Conservation (phyloP, 176 grass and related monocot species). For the Cenchrus americanus region DNA sequence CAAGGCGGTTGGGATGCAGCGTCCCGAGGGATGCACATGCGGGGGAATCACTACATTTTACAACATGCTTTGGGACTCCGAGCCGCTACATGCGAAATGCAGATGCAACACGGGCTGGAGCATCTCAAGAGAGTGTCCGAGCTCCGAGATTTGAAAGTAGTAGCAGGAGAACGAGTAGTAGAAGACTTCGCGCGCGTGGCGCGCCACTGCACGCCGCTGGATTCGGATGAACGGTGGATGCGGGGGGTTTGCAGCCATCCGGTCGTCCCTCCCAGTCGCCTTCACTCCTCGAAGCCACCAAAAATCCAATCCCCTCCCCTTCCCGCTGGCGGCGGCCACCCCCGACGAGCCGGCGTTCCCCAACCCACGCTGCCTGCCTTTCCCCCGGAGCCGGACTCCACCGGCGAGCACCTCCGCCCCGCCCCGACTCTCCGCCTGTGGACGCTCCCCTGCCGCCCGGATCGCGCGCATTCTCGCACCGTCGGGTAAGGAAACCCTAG, state of each 20-base stretch:
- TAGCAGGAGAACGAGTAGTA: too few relatives aligned
- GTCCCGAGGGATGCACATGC: too few relatives aligned
- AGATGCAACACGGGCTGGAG: too few relatives aligned
- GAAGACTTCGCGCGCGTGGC: background rate
- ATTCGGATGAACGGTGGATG: conserved; percentile 1
- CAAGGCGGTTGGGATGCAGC: too few relatives aligned
- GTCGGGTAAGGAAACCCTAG: conserved; percentile 15
- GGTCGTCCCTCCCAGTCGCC: background rate
- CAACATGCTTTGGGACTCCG: too few relatives aligned
- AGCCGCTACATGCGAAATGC: too few relatives aligned
- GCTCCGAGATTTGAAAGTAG: too few relatives aligned
- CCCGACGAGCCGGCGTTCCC: background rate
- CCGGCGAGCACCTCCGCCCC: background rate
- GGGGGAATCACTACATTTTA: too few relatives aligned
- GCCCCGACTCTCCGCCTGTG: background rate
- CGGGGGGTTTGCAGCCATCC: too few relatives aligned
- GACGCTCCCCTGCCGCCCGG: background rate
- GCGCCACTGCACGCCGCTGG: background rate
- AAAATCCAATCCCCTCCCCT: background rate
- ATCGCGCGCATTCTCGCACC: background rate
- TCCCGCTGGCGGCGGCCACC: background rate
- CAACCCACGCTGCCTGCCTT: too few relatives aligned
- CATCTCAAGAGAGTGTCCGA: too few relatives aligned
- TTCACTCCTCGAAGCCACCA: background rate
- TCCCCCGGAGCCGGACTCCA: background rate